phyloP scores from a whole-genome alignment of 1,284 basidiomycete genomes.

The Malassezia slooffiae region DNA sequence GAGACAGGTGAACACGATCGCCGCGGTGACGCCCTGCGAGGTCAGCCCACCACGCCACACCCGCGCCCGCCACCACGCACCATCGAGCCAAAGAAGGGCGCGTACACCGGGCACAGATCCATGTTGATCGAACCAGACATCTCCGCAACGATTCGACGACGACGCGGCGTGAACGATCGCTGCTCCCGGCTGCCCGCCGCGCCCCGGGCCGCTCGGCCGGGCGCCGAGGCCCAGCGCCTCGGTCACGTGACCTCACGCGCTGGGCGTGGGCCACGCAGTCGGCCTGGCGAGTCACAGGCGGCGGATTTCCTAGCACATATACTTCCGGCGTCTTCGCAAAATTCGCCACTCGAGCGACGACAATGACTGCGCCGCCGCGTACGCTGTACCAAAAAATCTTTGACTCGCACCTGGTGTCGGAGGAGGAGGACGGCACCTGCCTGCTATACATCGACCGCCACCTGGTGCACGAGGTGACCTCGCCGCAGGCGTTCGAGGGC shows the following conservation, averaged over 20 bases:
- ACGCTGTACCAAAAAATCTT: slow-evolving; percentile 46
- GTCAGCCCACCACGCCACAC: neutral
- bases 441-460: slow-evolving; percentile 45
- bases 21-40: slow-evolving; percentile 75
- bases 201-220: too few relatives aligned
- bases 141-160: too few relatives aligned
- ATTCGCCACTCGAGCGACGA: too few relatives aligned
- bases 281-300: too few relatives aligned
- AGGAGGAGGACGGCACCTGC: slow-evolving; percentile 39
- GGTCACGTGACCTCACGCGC: too few relatives aligned
- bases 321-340: too few relatives aligned
- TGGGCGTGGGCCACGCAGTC: too few relatives aligned
- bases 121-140: slow-evolving; percentile 38
- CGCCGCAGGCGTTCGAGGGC: slow-evolving; percentile 44
- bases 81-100: slow-evolving; percentile 95
- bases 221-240: too few relatives aligned
- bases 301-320: too few relatives aligned
- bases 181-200: too few relatives aligned
- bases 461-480: slow-evolving; percentile 45
- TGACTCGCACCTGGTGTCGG: slow-evolving; percentile 35
- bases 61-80: slow-evolving; percentile 50
- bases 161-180: too few relatives aligned
- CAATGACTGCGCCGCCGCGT: slow-evolving; percentile 11
- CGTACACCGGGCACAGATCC: slow-evolving; percentile 49
- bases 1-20: slow-evolving; percentile 91